Conservation (phyloP, 148 eudicot species). For the Cornus controversa region DNA sequence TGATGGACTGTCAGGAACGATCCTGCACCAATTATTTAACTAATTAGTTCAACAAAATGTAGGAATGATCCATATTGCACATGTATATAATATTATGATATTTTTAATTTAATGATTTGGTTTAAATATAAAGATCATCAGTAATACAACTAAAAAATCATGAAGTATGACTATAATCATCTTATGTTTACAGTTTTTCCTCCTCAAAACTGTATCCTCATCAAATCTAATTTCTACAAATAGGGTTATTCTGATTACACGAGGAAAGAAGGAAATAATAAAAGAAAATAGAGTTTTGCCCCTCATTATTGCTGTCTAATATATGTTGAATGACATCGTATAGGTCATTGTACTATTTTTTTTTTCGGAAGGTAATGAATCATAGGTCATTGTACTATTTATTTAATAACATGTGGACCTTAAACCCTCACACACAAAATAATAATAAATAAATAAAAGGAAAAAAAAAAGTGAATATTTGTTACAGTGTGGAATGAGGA, state of each 20-base stretch:
- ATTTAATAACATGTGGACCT: too few species aligned
- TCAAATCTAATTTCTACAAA: neutral
- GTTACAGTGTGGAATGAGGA: neutral
- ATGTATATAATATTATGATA: neutral
- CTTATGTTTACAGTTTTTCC: neutral
- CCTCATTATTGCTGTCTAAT: too few species aligned
- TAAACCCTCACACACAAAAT: too few species aligned
- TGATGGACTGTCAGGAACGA: constrained; percentile 81
- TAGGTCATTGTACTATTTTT: too few species aligned
- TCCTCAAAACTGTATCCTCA: neutral
- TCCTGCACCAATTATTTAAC: constrained; percentile 36
- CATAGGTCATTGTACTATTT: too few species aligned
- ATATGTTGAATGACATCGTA: too few species aligned
- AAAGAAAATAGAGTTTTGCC: too few species aligned
- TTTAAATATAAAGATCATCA: too few species aligned
- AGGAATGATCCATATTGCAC: neutral
- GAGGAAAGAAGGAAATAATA: neutral
- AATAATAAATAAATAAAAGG: too few species aligned
- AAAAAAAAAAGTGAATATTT: too few species aligned
- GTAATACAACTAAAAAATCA: neutral
- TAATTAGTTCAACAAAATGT: neutral
- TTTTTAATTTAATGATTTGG: neutral
- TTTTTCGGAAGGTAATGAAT: too few species aligned
- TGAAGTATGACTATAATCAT: neutral
- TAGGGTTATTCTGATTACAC: too few species aligned